Evolutionary conservation across 352 stramenopile genomes (phyloP).

Genomic region (Thraustochytrium striatum): DNA sequence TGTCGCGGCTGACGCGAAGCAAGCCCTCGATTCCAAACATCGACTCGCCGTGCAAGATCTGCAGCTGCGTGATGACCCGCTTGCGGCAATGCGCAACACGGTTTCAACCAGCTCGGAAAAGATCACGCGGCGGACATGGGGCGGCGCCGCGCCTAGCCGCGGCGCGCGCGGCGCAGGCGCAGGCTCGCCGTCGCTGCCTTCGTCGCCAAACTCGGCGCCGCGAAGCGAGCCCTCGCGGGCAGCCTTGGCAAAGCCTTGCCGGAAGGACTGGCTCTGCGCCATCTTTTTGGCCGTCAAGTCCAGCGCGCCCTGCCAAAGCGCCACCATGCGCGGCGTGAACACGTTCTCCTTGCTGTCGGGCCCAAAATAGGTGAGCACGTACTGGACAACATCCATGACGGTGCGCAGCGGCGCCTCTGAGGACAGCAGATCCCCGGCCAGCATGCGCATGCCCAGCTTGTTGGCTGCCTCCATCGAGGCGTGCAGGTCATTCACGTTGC

Average conservation of each 20-base stretch:
- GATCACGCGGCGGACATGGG: background rate
- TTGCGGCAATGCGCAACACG: background rate
- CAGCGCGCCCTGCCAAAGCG: slow-evolving; percentile 36
- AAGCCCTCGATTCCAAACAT: background rate
- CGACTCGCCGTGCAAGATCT: background rate
- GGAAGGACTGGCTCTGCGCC: slow-evolving; percentile 4
- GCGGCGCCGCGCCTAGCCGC: too few species aligned
- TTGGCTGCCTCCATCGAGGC: slow-evolving; percentile 5
- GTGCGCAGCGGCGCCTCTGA: slow-evolving; percentile 1
- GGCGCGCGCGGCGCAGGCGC: background rate
- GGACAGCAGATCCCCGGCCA: slow-evolving; percentile 17
- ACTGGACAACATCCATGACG: slow-evolving; percentile 20
- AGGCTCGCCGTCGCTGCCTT: background rate
- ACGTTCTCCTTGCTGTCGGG: background rate
- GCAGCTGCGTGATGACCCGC: slow-evolving; percentile 24
- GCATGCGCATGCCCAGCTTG: slow-evolving; percentile 3
- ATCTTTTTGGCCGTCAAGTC: slow-evolving; percentile 23
- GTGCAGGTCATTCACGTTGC: background rate
- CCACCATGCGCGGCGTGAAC: slow-evolving; percentile 8
- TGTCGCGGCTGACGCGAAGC: slow-evolving; percentile 17
- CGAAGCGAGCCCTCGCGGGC: background rate
- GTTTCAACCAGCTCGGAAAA: slow-evolving; percentile 21
- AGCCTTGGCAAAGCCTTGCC: background rate
- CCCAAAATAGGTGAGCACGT: slow-evolving; percentile 43
- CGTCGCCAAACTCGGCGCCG: background rate